These are phyloP conservation scores for Tolypocladium nubicola DNA, from an alignment of 2,329 filamentous ascomycete genomes.

Conservation along the genomic window DNA sequence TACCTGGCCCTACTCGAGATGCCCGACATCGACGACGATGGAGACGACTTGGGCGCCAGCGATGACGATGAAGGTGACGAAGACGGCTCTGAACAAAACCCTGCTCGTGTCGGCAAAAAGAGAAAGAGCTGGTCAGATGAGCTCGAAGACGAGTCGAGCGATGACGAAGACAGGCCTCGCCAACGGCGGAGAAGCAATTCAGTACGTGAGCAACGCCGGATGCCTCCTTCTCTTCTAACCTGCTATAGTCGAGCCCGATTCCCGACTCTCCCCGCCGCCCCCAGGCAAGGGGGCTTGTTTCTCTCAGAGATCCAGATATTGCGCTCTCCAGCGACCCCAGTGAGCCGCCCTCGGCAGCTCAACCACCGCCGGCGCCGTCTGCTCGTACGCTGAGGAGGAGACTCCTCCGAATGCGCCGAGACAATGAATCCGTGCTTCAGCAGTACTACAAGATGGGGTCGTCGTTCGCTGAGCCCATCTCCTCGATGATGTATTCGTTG, in stretches of 20 bases:
- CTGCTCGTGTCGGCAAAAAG: constrained; percentile 48
- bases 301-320: constrained; percentile 35
- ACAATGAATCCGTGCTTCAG: constrained; percentile 66
- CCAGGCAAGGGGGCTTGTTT: constrained; percentile 48
- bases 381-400: constrained; percentile 61
- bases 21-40: constrained; percentile 78
- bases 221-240: constrained; percentile 7
- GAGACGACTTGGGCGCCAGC: constrained; percentile 62
- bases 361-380: constrained; percentile 53
- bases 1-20: constrained; percentile 82
- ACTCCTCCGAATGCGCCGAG: constrained; percentile 62
- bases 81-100: constrained; percentile 24
- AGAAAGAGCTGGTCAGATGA: constrained; percentile 69
- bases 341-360: constrained; percentile 47
- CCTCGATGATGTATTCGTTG: constrained; percentile 86
- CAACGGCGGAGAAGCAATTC: constrained; percentile 84
- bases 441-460: constrained; percentile 80
- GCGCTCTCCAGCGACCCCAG: constrained; percentile 37
- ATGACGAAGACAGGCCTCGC: constrained; percentile 63
- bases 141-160: constrained; percentile 59
- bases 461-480: constrained; percentile 90
- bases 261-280: constrained; percentile 53
- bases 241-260: constrained; percentile 51
- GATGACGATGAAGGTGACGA: constrained; percentile 50
- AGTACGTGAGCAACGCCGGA: constrained; percentile 34